A percentile compares a stretch with the other conserved stretches of the same genome.
These are phyloP conservation scores for Pyrus hybrid DNA, from an alignment of 331 rosid species.

Conservation along the genomic window DNA sequence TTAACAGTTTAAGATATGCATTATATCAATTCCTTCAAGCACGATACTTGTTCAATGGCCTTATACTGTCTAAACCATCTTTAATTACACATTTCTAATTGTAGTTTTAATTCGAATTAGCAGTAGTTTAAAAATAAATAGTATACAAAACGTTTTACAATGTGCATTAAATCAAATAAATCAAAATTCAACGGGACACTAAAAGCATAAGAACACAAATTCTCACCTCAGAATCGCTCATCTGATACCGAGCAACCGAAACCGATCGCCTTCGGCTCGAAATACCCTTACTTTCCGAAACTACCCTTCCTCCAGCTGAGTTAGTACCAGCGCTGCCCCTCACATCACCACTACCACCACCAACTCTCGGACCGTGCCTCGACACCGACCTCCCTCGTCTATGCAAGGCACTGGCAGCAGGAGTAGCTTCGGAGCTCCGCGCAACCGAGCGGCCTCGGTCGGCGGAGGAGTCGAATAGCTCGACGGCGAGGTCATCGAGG, in stretches of 20 bases:
- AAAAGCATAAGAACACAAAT: background rate
- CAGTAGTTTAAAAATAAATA: background rate
- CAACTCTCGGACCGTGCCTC: constrained; percentile 40
- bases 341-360: constrained; percentile 25
- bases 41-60: background rate
- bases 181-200: background rate
- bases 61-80: background rate
- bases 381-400: constrained; percentile 94
- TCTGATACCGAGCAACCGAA: constrained; percentile 72
- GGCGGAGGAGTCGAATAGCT: constrained; percentile 51
- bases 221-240: constrained; percentile 85
- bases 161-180: background rate
- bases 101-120: background rate
- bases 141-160: background rate
- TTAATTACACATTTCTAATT: background rate
- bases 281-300: constrained; percentile 40
- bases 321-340: constrained; percentile 26
- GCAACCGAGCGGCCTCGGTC: constrained; percentile 45
- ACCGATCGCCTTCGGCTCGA: constrained; percentile 69
- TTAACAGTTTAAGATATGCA: background rate
- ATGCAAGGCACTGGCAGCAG: constrained; percentile 34
- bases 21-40: background rate
- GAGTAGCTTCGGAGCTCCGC: constrained; percentile 24
- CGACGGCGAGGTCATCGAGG: constrained; percentile 83
- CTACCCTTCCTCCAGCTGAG: constrained; percentile 28